Base-by-base conservation (phyloP, 352 stramenopile species). In the Phytophthora palmivora region DNA sequence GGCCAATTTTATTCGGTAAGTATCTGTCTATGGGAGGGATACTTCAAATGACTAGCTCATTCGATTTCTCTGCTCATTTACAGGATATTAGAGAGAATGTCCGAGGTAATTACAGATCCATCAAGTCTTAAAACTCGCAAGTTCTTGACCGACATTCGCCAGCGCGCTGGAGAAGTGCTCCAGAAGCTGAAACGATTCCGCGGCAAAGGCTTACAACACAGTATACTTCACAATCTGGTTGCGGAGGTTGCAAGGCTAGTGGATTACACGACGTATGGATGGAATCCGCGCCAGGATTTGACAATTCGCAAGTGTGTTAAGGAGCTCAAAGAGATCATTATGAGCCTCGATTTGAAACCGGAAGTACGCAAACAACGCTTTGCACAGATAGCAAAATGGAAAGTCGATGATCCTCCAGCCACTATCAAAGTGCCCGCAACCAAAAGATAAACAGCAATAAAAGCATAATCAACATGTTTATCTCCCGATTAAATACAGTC, bases 81-180 rank as follows among this genome's bases (percentile, higher is more conserved):
- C 34, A 62, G 54, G 16, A 12, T 54, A 16, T 4, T 51, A 7
- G 32, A 54, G 15, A 48, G 44, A 22, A 34, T 62, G 32, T 48
- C 14, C 22, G 54, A 53, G 21, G 34, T n/a, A 8, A 45, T 51
- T 36, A 19, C 36, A 21, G 37, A 63, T 8, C 36, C 41, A 1
- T 37, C 44, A 22, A 49, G 54, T 6, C 22, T 12, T 14, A 55
- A 33, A 55, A 38, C 24, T 0, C 34, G 2, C n/a, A 21, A 54
- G 28, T 63, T 37, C 6, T 43, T 63, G 10, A n/a, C 34, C 7
- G n/a, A 43, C 8, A 55, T 63, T 49, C 44, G 19, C 18, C 3
- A 39, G 22, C 26, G 28, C 4, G 26, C 34, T 7, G 8, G 12
- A 4, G 7, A 37, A 21, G 16, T 63, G 5, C 24, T 48, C 7